phyloP scores from a whole-genome alignment of 1,139 yeast species.

The Taiozyma sp. region DNA sequence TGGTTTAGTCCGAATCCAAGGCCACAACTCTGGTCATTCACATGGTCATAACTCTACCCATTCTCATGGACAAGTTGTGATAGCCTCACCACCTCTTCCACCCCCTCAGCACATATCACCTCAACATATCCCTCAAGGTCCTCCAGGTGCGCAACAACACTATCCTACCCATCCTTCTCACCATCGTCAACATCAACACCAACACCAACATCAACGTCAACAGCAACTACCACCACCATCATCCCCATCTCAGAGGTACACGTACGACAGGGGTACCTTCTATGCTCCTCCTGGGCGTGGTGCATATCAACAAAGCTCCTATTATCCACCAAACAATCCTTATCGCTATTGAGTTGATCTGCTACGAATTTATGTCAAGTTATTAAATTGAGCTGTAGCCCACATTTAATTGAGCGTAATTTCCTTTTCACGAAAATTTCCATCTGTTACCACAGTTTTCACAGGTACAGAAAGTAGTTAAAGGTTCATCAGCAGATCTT shows the following conservation, averaged over 20 bases:
- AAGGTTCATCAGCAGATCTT: constrained; percentile 97
- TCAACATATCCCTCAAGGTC: not conserved
- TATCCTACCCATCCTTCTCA: not conserved
- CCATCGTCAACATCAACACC: not conserved
- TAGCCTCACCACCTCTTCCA: not conserved
- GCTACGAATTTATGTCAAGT: not conserved
- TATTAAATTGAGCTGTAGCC: not conserved
- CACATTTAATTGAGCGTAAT: not conserved
- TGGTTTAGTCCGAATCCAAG: not conserved
- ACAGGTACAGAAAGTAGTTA: constrained; percentile 96
- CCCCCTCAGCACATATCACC: not conserved
- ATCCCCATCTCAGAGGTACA: not conserved
- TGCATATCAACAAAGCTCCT: not conserved
- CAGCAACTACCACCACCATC: not conserved
- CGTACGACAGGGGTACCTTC: not conserved
- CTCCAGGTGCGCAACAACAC: not conserved
- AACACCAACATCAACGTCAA: not conserved
- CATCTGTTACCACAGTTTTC: constrained; percentile 97
- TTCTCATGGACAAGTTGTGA: not conserved
- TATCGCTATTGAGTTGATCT: not conserved
- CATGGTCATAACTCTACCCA: not conserved
- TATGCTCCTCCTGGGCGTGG: not conserved
- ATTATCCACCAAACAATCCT: not conserved
- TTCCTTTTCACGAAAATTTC: constrained; percentile 63
- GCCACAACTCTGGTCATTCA: not conserved